phyloP scores from a whole-genome alignment of 1,139 yeast genomes.

The Taphrina betulina region DNA sequence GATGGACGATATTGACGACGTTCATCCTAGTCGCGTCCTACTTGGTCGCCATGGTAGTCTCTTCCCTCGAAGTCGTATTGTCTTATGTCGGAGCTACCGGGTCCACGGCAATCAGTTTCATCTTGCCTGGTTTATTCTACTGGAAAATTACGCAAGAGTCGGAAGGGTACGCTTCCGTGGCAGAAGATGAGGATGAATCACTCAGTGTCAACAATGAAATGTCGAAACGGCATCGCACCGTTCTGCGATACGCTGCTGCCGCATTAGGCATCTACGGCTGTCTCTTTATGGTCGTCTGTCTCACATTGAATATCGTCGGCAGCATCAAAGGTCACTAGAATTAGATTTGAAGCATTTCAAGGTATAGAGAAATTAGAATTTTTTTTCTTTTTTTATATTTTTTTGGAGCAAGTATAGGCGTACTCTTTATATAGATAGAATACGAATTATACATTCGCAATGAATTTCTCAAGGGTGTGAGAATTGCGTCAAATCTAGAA shows the following conservation, averaged over 20 bases:
- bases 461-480: no score
- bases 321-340: no score
- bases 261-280: slow-evolving; percentile 72
- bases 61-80: slow-evolving; percentile 77
- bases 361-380: no score
- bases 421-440: no score
- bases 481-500: no score
- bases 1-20: slow-evolving; percentile 65
- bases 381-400: no score
- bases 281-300: slow-evolving; percentile 72
- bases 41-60: slow-evolving; percentile 70
- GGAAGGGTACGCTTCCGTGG: slow-evolving; percentile 10
- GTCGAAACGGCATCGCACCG: slow-evolving; percentile 28
- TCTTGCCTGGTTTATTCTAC: slow-evolving; percentile 88
- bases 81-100: slow-evolving; percentile 96
- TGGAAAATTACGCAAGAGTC: slow-evolving; percentile 43
- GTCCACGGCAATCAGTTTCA: slow-evolving; percentile 87
- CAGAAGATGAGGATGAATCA: slow-evolving; percentile 27
- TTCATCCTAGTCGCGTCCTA: slow-evolving; percentile 63
- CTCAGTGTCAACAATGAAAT: slow-evolving; percentile 30
- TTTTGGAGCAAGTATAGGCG: no score
- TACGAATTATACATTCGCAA: no score
- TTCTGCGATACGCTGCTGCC: slow-evolving; percentile 58
- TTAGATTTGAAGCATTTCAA: no score
- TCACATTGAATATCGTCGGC: slow-evolving; percentile 41